These are phyloP conservation scores for Withania somnifera DNA, from an alignment of 305 asterid genomes.

Conservation along the genomic window DNA sequence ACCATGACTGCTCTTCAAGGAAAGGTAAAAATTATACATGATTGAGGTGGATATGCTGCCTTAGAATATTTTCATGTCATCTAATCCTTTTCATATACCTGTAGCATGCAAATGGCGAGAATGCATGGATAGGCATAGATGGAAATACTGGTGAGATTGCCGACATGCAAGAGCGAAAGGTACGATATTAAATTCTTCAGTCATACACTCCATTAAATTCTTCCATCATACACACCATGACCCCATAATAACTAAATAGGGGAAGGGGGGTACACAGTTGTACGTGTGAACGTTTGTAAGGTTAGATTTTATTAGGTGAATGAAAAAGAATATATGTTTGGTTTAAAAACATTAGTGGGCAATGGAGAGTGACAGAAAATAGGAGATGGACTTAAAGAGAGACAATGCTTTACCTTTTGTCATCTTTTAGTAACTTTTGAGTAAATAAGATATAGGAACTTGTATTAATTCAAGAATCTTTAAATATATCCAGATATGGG, in stretches of 20 bases:
- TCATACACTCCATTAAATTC: no score
- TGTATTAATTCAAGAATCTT: background rate
- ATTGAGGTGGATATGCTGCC: background rate
- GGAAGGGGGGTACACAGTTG: background rate
- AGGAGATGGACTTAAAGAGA: background rate
- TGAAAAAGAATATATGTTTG: background rate
- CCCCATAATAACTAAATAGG: background rate
- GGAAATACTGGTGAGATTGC: conserved; percentile 91
- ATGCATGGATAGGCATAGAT: conserved; percentile 92
- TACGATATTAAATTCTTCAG: conserved; percentile 21
- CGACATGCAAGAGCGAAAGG: conserved; percentile 93
- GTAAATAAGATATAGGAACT: background rate
- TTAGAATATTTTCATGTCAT: background rate
- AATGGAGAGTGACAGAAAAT: background rate
- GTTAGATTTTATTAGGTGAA: background rate
- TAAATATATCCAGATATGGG: conserved; percentile 55
- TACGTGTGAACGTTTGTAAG: background rate
- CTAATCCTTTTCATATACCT: conserved; percentile 2
- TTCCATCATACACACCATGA: background rate
- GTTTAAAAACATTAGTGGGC: background rate
- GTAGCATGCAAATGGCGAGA: conserved; percentile 94
- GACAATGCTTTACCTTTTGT: background rate
- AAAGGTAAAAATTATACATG: conserved; percentile 31
- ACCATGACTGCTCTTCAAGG: conserved; percentile 95
- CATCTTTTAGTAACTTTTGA: background rate